Percentiles rank a stretch among this genome's conserved stretches.
Evolutionary conservation across 2,329 filamentous ascomycete genomes (phyloP).

Genomic region (Cercospora sojina): DNA sequence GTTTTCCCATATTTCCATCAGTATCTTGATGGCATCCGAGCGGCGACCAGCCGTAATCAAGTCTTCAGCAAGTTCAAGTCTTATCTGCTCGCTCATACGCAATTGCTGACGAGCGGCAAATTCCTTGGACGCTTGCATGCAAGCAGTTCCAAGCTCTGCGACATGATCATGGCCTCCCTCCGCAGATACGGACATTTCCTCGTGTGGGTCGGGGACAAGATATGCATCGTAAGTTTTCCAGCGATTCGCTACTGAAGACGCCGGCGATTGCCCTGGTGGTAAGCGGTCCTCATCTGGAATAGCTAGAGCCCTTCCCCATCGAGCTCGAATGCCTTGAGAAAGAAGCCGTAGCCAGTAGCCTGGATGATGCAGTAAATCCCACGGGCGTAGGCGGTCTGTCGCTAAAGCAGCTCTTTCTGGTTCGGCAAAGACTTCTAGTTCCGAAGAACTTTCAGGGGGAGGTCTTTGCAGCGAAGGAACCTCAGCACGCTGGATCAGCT

Average conservation of each 20-base stretch:
- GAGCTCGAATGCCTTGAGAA: constrained; percentile 51
- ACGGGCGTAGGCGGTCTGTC: constrained; percentile 55
- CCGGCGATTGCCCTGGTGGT: constrained; percentile 55
- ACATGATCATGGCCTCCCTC: constrained; percentile 53
- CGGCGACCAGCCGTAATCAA: constrained; percentile 52
- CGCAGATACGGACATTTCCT: constrained; percentile 52
- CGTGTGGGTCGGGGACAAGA: constrained; percentile 58
- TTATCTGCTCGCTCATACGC: constrained; percentile 56
- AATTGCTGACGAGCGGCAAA: constrained; percentile 55
- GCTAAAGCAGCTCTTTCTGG: constrained; percentile 53
- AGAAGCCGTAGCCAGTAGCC: constrained; percentile 62
- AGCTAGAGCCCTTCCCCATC: constrained; percentile 53
- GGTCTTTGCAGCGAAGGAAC: constrained; percentile 45
- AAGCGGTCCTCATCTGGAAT: constrained; percentile 61
- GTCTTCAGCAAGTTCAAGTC: constrained; percentile 56
- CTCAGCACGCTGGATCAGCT: constrained; percentile 56
- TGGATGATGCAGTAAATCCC: constrained; percentile 60
- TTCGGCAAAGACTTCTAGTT: constrained; percentile 43
- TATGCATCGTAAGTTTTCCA: constrained; percentile 59
- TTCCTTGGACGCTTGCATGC: constrained; percentile 49
- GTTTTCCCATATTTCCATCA: constrained; percentile 56
- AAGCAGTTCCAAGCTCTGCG: constrained; percentile 49
- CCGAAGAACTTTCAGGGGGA: constrained; percentile 14
- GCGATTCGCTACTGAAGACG: constrained; percentile 55
- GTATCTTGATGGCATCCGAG: constrained; percentile 51